These are phyloP conservation scores for Lasiodiplodia sp. DNA, from an alignment of 2,329 filamentous ascomycete species.

Conservation along the genomic window DNA sequence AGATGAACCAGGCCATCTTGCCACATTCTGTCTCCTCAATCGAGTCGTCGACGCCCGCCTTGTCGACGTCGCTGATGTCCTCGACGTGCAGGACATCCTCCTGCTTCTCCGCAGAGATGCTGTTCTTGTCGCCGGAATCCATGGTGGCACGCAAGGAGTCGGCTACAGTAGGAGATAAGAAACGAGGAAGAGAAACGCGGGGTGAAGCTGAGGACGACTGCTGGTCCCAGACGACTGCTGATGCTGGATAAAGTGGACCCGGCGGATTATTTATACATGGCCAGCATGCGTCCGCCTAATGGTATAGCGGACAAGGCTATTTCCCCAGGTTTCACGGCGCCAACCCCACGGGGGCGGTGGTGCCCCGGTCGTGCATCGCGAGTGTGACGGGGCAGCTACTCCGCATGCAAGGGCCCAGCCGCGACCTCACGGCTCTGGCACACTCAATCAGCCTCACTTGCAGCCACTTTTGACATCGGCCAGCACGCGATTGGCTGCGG, in stretches of 20 bases:
- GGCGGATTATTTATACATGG: conserved; percentile 1
- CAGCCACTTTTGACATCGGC: background rate
- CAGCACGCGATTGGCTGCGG: background rate
- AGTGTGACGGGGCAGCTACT: conserved; percentile 3
- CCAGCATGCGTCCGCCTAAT: background rate
- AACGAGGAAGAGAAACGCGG: background rate
- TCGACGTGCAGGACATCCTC: conserved; percentile 21
- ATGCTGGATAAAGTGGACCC: background rate
- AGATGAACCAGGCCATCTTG: conserved; percentile 32
- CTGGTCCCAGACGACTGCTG: background rate
- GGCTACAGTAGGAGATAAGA: background rate
- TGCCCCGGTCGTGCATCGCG: conserved; percentile 6
- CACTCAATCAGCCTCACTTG: background rate
- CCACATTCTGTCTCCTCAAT: conserved; percentile 34
- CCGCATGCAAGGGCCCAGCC: conserved; percentile 1
- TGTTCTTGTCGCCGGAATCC: conserved; percentile 2
- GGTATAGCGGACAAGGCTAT: background rate
- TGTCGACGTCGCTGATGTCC: background rate
- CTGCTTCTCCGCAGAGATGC: conserved; percentile 12
- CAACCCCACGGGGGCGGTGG: conserved; percentile 8
- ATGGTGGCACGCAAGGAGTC: background rate
- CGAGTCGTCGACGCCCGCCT: conserved; percentile 27
- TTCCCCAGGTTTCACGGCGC: conserved; percentile 1
- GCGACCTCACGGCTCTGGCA: background rate
- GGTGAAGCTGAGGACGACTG: background rate